Evolutionary conservation across 768 basidiomycete genomes (phyloP).

Genomic region (Tylopilus sp.): DNA sequence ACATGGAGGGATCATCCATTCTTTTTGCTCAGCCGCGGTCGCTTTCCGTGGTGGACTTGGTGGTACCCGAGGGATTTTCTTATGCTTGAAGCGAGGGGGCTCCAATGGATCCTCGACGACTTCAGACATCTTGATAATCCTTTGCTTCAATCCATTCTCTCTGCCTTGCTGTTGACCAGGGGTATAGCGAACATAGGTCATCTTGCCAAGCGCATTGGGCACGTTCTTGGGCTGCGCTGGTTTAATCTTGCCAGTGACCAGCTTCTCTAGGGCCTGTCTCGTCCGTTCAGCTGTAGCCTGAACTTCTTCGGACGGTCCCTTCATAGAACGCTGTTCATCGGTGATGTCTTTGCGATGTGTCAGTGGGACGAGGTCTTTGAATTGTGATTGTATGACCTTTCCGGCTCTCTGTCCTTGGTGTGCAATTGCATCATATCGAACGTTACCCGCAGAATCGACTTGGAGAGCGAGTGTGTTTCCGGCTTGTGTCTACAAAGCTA

Average conservation of each 20-base stretch:
- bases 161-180: conserved; percentile 82
- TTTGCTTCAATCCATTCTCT: conserved; percentile 70
- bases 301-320: conserved; percentile 91
- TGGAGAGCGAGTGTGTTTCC: conserved; percentile 96
- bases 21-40: conserved; percentile 96
- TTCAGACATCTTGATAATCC: conserved; percentile 99
- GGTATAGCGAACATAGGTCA: conserved; percentile 93
- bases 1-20: conserved; percentile 99
- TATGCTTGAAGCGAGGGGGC: conserved; percentile 96
- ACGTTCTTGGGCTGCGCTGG: conserved; percentile 97
- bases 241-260: conserved; percentile 95
- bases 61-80: conserved; percentile 96
- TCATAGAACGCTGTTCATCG: conserved; percentile 75
- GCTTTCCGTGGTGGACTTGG: conserved; percentile 96
- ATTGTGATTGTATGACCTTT: conserved; percentile 88
- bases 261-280: conserved; percentile 85
- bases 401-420: conserved; percentile 89
- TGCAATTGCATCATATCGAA: conserved; percentile 96
- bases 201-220: conserved; percentile 77
- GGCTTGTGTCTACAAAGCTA: conserved; percentile 63
- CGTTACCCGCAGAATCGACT: conserved; percentile 95
- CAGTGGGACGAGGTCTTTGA: conserved; percentile 96
- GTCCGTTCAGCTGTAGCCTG: conserved; percentile 88
- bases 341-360: conserved; percentile 83
- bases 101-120: conserved; percentile 97